phyloP scores from a whole-genome alignment of 129 eudicot species.

The Flaveria trinervia region DNA sequence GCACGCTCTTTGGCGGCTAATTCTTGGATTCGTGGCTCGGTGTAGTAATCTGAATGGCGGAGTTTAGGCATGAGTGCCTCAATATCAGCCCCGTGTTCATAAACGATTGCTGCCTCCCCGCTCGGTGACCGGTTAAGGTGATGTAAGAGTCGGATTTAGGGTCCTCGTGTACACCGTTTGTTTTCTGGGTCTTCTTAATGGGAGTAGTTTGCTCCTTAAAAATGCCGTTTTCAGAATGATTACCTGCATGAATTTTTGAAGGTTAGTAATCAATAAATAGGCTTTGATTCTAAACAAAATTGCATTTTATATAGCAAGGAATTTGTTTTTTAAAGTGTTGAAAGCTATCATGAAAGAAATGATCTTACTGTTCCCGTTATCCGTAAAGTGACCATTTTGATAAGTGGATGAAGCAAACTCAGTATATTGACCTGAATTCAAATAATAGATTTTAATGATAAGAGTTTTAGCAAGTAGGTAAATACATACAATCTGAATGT shows the following conservation, averaged over 20 bases:
- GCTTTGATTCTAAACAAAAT: background rate
- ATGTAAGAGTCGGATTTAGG: constrained; percentile 71
- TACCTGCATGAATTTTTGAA: constrained; percentile 26
- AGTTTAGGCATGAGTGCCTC: constrained; percentile 98
- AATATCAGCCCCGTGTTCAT: constrained; percentile 93
- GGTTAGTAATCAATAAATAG: background rate
- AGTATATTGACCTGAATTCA: constrained; percentile 39
- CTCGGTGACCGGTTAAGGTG: constrained; percentile 77
- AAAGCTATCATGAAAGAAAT: background rate
- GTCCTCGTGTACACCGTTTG: constrained; percentile 50
- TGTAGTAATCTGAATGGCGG: constrained; percentile 86
- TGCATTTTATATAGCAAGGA: background rate
- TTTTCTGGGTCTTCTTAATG: constrained; percentile 41
- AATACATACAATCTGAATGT: constrained; percentile 1
- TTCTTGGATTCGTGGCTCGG: constrained; percentile 89
- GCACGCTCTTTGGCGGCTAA: constrained; percentile 94
- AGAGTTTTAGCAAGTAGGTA: background rate
- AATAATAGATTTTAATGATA: constrained; percentile 1
- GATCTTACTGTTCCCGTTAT: constrained; percentile 51
- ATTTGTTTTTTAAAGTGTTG: background rate
- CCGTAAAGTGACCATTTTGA: constrained; percentile 42
- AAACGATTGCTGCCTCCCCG: constrained; percentile 98
- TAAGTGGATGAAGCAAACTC: constrained; percentile 23
- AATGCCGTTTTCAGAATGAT: constrained; percentile 43
- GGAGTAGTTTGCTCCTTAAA: constrained; percentile 38